Evolutionary conservation across 345 rosid genomes (phyloP).

Genomic region (Brassica incana): DNA sequence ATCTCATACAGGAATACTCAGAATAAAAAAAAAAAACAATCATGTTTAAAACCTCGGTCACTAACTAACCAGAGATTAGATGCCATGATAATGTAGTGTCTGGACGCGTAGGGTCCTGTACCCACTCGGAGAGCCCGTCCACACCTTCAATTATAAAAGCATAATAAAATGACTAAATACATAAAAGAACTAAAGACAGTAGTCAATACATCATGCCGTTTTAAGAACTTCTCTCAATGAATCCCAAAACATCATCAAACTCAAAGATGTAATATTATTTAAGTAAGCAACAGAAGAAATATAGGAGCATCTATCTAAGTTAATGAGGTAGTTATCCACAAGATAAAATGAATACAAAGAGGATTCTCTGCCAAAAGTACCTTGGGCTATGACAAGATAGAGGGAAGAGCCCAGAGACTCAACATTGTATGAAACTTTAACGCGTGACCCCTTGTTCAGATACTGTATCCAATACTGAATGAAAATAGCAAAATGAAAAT

Average conservation of each 20-base stretch:
- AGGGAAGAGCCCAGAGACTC: constrained; percentile 58
- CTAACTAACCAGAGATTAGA: constrained; percentile 60
- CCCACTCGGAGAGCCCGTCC: constrained; percentile 86
- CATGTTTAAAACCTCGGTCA: constrained; percentile 5
- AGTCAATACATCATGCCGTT: not conserved
- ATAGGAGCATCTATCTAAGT: too few species aligned
- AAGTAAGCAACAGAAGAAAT: not conserved
- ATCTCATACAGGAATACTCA: constrained; percentile 12
- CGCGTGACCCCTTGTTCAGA: constrained; percentile 74
- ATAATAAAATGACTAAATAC: too few species aligned
- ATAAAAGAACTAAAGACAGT: too few species aligned
- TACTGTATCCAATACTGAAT: constrained; percentile 73
- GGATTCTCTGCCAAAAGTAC: constrained; percentile 33
- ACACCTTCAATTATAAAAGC: constrained; percentile 56
- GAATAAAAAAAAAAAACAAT: constrained; percentile 1
- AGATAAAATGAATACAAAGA: not conserved
- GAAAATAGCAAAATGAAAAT: not conserved
- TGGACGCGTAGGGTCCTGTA: constrained; percentile 78
- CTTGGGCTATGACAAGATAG: constrained; percentile 82
- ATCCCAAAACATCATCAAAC: constrained; percentile 15
- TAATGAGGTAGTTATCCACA: too few species aligned
- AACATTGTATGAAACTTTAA: constrained; percentile 67
- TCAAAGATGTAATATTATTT: not conserved
- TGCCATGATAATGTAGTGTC: constrained; percentile 85
- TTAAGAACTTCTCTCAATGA: not conserved